These are phyloP conservation scores for Ciborinia camelliae DNA, from an alignment of 2,329 filamentous ascomycete species.

Conservation along the genomic window DNA sequence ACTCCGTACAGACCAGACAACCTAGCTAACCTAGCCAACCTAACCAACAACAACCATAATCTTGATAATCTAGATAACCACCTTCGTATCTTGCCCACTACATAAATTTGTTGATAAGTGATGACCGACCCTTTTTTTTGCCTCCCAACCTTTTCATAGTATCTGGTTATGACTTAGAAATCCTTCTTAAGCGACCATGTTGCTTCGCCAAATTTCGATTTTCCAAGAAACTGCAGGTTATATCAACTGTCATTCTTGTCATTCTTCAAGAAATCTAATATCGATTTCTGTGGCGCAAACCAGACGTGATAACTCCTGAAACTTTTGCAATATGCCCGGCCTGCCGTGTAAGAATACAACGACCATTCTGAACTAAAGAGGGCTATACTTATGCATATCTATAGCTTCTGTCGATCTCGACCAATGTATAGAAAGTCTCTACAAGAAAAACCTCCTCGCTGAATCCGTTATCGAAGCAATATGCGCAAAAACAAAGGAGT, in stretches of 20 bases:
- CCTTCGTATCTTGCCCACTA: not conserved
- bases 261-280: too few relatives aligned
- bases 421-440: constrained; percentile 94
- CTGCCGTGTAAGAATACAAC: constrained; percentile 48
- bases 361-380: constrained; percentile 2
- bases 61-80: constrained; percentile 4
- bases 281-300: constrained; percentile 29
- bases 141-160: not conserved
- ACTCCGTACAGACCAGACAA: too few relatives aligned
- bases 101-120: not conserved
- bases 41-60: too few relatives aligned
- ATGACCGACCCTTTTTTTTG: not conserved
- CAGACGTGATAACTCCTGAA: constrained; percentile 19
- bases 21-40: too few relatives aligned
- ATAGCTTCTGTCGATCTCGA: constrained; percentile 94
- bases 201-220: constrained; percentile 33
- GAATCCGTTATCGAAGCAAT: constrained; percentile 98
- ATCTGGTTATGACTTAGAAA: constrained; percentile 29
- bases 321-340: constrained; percentile 49
- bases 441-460: constrained; percentile 93
- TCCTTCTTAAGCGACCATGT: constrained; percentile 35
- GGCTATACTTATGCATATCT: constrained; percentile 1
- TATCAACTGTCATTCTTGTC: constrained; percentile 27
- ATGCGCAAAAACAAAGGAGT: constrained; percentile 98
- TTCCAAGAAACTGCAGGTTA: constrained; percentile 30